Base-by-base conservation (phyloP, 352 stramenopile species). In the Blastocystis sp. region DNA sequence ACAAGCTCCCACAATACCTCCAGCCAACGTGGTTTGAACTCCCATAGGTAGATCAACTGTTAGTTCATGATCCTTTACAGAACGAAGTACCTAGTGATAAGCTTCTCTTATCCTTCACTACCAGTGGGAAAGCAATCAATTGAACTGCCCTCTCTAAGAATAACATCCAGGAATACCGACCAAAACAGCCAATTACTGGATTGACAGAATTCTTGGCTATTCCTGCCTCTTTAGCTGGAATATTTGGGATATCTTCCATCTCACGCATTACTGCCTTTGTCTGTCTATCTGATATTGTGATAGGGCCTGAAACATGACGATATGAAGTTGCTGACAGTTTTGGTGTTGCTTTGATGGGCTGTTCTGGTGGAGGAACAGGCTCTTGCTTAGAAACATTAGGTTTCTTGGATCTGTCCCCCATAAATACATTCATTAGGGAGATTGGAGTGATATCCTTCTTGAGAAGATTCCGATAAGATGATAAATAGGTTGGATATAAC, bases 401-500 rank as follows among this genome's bases (percentile, higher is more conserved):
- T 0, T 27, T 49, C 12, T n/a, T 19, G n/a, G 63, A 9, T n/a
- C 5, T 49, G 29, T 75, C 37, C 27, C 63, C 63, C 19, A 43
- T 19, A 58, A 80, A 49, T 16, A 63, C 43, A 27, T 59, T 42
- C 2, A 80, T 24, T 19, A 80, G 16, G 2, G 69, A 80, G 37
- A 80, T 37, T 24, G 69, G 69, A 43, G 19, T 12, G 32, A 80
- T 80, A 6, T 80, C 69, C 27, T 21, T 24, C 52, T 80, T 21
- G 43, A 61, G 35, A 12, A 80, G 51, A 61, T 61, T 43, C 21
- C 35, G n/a, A 39, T 46, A 80, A 9, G 69, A 80, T 24, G 35
- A 58, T 39, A 80, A 39, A 63, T 80, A 80, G 51, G 69, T 80
- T 4, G 69, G 69, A 63, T 80, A 80, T 16, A 80, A 29, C 69